phyloP scores from a whole-genome alignment of 2,329 filamentous ascomycete genomes.

The Penicillium vulpinum region DNA sequence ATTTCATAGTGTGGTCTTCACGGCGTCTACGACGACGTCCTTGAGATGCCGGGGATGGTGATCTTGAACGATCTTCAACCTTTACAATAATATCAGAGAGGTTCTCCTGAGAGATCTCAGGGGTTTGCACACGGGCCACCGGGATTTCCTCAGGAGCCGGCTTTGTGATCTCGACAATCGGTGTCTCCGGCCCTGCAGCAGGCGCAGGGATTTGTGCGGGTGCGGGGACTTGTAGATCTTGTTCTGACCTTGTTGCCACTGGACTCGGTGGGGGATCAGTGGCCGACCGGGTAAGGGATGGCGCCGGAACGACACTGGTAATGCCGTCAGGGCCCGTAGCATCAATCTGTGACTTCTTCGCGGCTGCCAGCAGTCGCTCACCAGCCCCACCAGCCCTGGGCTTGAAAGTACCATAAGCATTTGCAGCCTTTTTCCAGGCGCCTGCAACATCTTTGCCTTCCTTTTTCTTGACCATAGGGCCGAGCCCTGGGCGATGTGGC shows the following conservation, averaged over 20 bases:
- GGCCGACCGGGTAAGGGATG: constrained; percentile 49
- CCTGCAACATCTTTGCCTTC: constrained; percentile 71
- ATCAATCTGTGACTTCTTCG: constrained; percentile 54
- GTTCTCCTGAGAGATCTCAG: constrained; percentile 24
- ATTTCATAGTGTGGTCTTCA: constrained; percentile 74
- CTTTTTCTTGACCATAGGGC: constrained; percentile 87
- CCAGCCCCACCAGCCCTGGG: constrained; percentile 84
- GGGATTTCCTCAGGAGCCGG: constrained; percentile 31
- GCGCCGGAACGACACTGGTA: constrained; percentile 81
- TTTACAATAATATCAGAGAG: constrained; percentile 23
- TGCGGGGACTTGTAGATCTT: constrained; percentile 24
- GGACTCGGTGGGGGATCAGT: constrained; percentile 40
- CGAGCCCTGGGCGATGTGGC: constrained; percentile 70
- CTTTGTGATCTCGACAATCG: constrained; percentile 44
- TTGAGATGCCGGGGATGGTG: constrained; percentile 43
- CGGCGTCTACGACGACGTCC: constrained; percentile 62
- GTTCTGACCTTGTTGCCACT: constrained; percentile 32
- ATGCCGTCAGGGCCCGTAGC: constrained; percentile 81
- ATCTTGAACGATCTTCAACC: constrained; percentile 31
- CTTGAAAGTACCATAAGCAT: constrained; percentile 72
- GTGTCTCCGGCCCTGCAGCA: constrained; percentile 17
- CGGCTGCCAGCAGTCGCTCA: constrained; percentile 68
- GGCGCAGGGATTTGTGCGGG: constrained; percentile 19
- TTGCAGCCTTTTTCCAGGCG: constrained; percentile 77
- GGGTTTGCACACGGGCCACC: constrained; percentile 25